phyloP scores from a whole-genome alignment of 345 rosid genomes.

The Moringa oleifera region DNA sequence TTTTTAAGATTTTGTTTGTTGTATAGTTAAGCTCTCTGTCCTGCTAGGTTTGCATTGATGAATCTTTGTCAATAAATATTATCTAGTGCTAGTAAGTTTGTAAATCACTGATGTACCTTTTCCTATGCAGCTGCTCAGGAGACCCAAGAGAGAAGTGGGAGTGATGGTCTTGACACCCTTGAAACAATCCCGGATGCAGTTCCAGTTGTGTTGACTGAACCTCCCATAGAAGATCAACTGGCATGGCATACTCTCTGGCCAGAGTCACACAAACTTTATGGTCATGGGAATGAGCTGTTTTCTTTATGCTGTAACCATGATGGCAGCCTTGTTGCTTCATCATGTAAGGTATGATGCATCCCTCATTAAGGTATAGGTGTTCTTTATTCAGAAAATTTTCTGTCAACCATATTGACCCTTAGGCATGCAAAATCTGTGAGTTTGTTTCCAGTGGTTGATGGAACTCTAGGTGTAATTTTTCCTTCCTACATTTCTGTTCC shows the following conservation, averaged over 20 bases:
- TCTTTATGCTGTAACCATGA: constrained; percentile 72
- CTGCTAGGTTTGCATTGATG: background rate
- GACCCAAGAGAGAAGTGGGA: constrained; percentile 36
- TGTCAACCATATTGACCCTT: too few relatives aligned
- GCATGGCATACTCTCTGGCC: constrained; percentile 94
- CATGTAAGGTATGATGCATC: constrained; percentile 68
- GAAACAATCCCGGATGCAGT: constrained; percentile 93
- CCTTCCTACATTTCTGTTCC: background rate
- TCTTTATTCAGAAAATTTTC: too few relatives aligned
- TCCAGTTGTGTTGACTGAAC: constrained; percentile 77
- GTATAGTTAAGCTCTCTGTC: background rate
- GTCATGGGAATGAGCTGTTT: constrained; percentile 91
- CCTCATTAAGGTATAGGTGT: too few relatives aligned
- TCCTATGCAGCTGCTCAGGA: constrained; percentile 51
- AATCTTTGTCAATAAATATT: background rate
- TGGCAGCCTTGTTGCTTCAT: constrained; percentile 83
- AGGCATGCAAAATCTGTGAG: background rate
- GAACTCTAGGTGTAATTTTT: too few relatives aligned
- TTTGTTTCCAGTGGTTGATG: background rate
- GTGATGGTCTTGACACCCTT: constrained; percentile 68
- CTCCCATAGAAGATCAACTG: constrained; percentile 92
- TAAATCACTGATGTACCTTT: background rate
- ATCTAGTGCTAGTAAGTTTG: background rate
- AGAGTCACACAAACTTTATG: constrained; percentile 88
- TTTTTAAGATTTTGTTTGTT: background rate